Base-by-base conservation (phyloP, 306 rosid species). In the Phaseolus lunatus region DNA sequence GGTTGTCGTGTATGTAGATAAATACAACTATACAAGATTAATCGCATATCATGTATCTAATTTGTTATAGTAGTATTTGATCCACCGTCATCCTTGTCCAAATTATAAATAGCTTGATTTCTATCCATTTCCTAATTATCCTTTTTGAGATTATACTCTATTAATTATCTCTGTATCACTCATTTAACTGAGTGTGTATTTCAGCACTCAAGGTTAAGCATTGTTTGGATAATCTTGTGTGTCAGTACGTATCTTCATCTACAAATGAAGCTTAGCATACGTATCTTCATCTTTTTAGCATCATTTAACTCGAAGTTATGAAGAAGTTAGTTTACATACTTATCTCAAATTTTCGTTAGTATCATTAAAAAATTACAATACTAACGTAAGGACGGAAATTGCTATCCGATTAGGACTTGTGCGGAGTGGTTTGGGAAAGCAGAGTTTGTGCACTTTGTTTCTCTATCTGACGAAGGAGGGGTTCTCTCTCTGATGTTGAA, bases 401-500 rank as follows among this genome's bases (percentile, higher is more conserved):
- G 37, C 37, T 33, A 33, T 33, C 37, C 37, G 8, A 33, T 33
- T 6, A 29, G 1, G 33, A 29, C 33, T 29, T 29, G 33, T 29
- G 6, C 33, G 1, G 33, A 29, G 5, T 29, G 33, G 6, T 29
- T 29, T 29, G 33, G 33, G 33, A 22, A 31, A 73, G 16, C 20
- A 63, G 26, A 8, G 18, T 67, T 67, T 27, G 64, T 19, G 39
- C 44, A 43, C 63, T 70, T 22, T 52, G 75, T 39, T 63, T 81
- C 77, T 81, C 70, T 65, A 85, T 44, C 4, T 72, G 80, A 77
- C 15, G 87, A 39, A 67, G 72, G 53, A 75, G 75, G 41, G 87
- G 77, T 66, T 76, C 88, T 78, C 71, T 76, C 81, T 83, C 85
- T 47, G 81, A 66, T 1, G 72, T 5, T 11, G 94, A 71, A 67